These are phyloP conservation scores for Rhizomucor pusillus DNA, from an alignment of 371 early-diverging fungal species.

Conservation along the genomic window DNA sequence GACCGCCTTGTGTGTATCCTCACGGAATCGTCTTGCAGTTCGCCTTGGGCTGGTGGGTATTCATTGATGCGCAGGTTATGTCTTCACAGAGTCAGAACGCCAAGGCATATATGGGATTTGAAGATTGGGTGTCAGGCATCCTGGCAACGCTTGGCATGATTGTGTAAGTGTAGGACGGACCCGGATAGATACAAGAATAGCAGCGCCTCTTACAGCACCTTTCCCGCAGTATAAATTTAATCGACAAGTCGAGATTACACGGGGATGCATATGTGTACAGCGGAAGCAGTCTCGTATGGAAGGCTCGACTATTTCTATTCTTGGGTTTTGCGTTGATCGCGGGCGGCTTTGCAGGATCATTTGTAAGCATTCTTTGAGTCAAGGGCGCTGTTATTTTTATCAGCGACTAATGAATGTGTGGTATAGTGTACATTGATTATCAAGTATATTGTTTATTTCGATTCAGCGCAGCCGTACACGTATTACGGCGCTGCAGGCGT, in stretches of 20 bases:
- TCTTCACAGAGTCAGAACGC: conserved; percentile 26
- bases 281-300: conserved; percentile 55
- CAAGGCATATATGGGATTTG: conserved; percentile 56
- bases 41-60: conserved; percentile 84
- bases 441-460: conserved; percentile 65
- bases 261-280: conserved; percentile 49
- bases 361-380: conserved; percentile 45
- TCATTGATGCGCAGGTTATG: conserved; percentile 69
- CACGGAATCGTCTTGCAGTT: conserved; percentile 42
- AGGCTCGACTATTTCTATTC: conserved; percentile 73
- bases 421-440: conserved; percentile 66
- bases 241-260: conserved; percentile 56
- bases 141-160: conserved; percentile 75
- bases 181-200: too few relatives aligned
- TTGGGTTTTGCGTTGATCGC: conserved; percentile 79
- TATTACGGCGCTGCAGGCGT: conserved; percentile 70
- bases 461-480: conserved; percentile 53
- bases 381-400: background rate
- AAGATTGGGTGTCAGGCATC: conserved; percentile 81
- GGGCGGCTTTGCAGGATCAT: conserved; percentile 73
- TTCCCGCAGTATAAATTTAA: conserved; percentile 57
- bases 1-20: background rate
- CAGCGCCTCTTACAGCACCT: too few relatives aligned
- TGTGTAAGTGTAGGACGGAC: conserved; percentile 50
- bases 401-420: background rate